Conservation (phyloP, 352 stramenopile species). For the Globisporangium paroecandrum region DNA sequence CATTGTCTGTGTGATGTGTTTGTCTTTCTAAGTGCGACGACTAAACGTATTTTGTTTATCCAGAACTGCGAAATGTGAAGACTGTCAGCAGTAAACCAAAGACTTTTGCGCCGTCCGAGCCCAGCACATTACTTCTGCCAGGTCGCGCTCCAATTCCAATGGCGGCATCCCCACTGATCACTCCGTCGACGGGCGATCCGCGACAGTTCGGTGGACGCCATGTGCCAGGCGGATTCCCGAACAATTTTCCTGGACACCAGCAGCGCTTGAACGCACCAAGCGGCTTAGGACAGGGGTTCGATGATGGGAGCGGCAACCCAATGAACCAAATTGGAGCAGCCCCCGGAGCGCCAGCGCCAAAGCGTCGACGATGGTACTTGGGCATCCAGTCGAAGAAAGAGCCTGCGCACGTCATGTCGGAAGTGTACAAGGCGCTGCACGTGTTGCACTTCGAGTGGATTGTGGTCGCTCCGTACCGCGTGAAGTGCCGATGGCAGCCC, state of each 20-base stretch:
- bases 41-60: not conserved
- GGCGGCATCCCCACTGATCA: conserved; percentile 74
- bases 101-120: conserved; percentile 68
- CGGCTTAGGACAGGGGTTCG: conserved; percentile 25
- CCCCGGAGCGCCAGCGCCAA: conserved; percentile 35
- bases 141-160: conserved; percentile 76
- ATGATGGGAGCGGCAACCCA: conserved; percentile 24
- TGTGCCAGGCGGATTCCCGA: conserved; percentile 17
- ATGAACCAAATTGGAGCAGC: conserved; percentile 3
- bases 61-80: conserved; percentile 73
- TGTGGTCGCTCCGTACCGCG: conserved; percentile 94
- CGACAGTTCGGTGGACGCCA: conserved; percentile 67
- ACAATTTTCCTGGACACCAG: conserved; percentile 8
- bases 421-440: conserved; percentile 98
- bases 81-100: conserved; percentile 72
- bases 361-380: conserved; percentile 95
- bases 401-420: conserved; percentile 98
- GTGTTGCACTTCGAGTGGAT: conserved; percentile 98
- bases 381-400: conserved; percentile 99
- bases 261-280: conserved; percentile 16
- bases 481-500: conserved; percentile 96
- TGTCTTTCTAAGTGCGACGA: not conserved
- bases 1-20: not conserved
- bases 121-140: conserved; percentile 61
- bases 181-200: conserved; percentile 46